Conservation (phyloP, 345 rosid species). For the Aegle marmelos region DNA sequence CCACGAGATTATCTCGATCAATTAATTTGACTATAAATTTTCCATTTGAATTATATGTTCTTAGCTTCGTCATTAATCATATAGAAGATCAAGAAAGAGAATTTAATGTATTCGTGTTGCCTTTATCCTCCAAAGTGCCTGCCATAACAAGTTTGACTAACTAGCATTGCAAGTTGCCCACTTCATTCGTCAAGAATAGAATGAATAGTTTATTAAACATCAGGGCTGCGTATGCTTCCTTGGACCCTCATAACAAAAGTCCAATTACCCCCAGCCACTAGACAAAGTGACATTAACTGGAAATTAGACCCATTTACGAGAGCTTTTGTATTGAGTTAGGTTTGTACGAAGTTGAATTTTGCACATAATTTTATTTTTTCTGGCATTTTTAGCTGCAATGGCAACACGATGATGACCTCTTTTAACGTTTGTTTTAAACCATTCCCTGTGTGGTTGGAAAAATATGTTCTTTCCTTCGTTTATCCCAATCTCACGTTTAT, state of each 20-base stretch:
- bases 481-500: background rate
- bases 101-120: background rate
- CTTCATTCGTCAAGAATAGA: conserved; percentile 13
- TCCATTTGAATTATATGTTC: background rate
- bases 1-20: conserved; percentile 4
- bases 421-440: background rate
- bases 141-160: conserved; percentile 27
- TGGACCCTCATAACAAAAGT: background rate
- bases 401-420: background rate
- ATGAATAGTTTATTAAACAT: background rate
- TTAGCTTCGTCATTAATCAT: background rate
- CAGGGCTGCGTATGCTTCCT: background rate
- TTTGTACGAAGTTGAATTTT: background rate
- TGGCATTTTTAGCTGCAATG: background rate
- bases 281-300: background rate
- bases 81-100: background rate
- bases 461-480: background rate
- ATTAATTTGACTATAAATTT: background rate
- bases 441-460: background rate
- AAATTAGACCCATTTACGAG: background rate
- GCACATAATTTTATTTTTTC: too few relatives aligned
- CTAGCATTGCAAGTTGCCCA: conserved; percentile 6
- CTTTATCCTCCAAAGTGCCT: conserved; percentile 21
- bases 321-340: background rate
- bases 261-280: background rate